Evolutionary conservation across 169 alveolate species (phyloP).

Genomic region (Eimeria zaria): DNA sequence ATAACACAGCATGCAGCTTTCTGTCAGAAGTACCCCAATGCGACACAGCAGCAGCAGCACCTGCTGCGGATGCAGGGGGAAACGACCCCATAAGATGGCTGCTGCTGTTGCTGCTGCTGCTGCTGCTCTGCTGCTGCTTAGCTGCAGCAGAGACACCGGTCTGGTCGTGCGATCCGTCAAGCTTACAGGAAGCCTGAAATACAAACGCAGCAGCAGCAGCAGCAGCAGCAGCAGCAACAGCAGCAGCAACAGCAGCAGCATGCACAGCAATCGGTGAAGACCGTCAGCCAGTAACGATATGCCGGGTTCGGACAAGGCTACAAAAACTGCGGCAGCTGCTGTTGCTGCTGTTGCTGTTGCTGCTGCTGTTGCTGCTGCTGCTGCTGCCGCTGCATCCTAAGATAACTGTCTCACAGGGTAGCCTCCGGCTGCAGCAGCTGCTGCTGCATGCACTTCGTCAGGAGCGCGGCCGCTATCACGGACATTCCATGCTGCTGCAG

Average conservation of each 20-base stretch:
- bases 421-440: slow-evolving; percentile 25
- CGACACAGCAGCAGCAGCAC: slow-evolving; percentile 33
- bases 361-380: slow-evolving; percentile 8
- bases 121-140: slow-evolving; percentile 30
- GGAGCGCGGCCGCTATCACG: slow-evolving; percentile 8
- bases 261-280: background rate
- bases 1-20: slow-evolving; percentile 39
- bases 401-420: background rate
- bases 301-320: no score
- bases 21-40: background rate
- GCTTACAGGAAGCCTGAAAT: background rate
- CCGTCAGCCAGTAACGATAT: no score
- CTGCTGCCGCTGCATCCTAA: background rate
- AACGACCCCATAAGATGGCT: background rate
- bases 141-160: background rate
- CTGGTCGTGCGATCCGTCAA: background rate
- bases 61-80: slow-evolving; percentile 22
- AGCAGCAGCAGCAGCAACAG: background rate
- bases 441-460: background rate
- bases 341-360: slow-evolving; percentile 2
- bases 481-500: slow-evolving; percentile 1
- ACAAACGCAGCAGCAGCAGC: slow-evolving; percentile 22
- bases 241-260: slow-evolving; percentile 42
- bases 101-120: slow-evolving; percentile 53
- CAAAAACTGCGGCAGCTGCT: no score